Evolutionary conservation across 139 green algal species (phyloP).

Genomic region (Picocystis salinarum): DNA sequence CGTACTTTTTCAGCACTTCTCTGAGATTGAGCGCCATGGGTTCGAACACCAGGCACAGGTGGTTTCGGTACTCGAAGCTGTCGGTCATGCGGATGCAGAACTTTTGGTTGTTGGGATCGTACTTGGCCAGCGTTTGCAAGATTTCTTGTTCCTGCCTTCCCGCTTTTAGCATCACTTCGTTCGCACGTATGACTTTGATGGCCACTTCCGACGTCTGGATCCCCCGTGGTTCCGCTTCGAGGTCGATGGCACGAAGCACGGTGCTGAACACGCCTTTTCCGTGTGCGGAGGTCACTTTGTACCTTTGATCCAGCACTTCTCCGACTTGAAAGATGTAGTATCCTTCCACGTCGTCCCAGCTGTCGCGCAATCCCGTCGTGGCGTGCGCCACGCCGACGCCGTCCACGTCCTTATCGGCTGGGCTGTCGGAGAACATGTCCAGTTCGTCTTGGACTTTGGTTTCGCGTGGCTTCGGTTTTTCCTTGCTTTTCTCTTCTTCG

Average conservation of each 20-base stretch:
- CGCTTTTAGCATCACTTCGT: slow-evolving; percentile 66
- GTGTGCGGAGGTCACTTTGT: slow-evolving; percentile 44
- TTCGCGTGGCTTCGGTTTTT: too few species aligned
- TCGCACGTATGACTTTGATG: slow-evolving; percentile 73
- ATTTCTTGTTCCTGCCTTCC: slow-evolving; percentile 57
- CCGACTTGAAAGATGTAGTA: slow-evolving; percentile 93
- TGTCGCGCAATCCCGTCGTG: slow-evolving; percentile 38
- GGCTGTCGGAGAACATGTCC: background rate
- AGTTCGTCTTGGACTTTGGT: too few species aligned
- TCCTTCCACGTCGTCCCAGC: slow-evolving; percentile 81
- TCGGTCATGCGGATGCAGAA: slow-evolving; percentile 76
- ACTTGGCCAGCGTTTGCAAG: slow-evolving; percentile 48
- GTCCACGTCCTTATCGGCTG: background rate
- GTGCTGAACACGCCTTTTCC: slow-evolving; percentile 85
- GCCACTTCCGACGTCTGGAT: slow-evolving; percentile 38
- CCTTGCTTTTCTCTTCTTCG: too few species aligned
- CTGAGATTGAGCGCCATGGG: slow-evolving; percentile 35
- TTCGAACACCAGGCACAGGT: slow-evolving; percentile 79
- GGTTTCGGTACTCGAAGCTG: slow-evolving; percentile 82
- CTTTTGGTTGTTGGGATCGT: slow-evolving; percentile 64
- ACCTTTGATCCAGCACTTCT: slow-evolving; percentile 66
- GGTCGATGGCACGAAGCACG: slow-evolving; percentile 74
- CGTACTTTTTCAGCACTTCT: slow-evolving; percentile 88
- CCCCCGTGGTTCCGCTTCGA: slow-evolving; percentile 6
- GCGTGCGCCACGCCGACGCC: slow-evolving; percentile 2